These are phyloP conservation scores for Debaryomyces subglobosus DNA, from an alignment of 1,139 yeast genomes.

Conservation along the genomic window DNA sequence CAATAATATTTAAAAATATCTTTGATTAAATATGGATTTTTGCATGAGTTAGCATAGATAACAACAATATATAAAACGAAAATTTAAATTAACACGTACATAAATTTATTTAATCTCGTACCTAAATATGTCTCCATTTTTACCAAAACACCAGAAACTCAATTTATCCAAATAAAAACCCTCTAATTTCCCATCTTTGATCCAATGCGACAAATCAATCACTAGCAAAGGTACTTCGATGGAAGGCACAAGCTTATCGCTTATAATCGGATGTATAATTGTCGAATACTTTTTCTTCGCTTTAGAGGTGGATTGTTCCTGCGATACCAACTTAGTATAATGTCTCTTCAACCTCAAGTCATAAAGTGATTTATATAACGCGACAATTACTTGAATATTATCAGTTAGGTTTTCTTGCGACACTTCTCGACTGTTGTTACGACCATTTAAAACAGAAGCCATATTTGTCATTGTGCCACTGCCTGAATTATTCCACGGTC, in stretches of 20 bases:
- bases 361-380: constrained; percentile 39
- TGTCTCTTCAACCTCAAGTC: constrained; percentile 40
- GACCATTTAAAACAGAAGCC: constrained; percentile 15
- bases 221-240: constrained; percentile 40
- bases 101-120: constrained; percentile 18
- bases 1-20: constrained; percentile 16
- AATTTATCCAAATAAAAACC: constrained; percentile 42
- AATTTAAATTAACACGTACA: neutral
- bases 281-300: constrained; percentile 21
- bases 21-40: neutral
- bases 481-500: constrained; percentile 8
- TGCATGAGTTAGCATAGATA: constrained; percentile 8
- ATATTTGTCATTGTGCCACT: constrained; percentile 14
- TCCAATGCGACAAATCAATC: constrained; percentile 37
- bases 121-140: constrained; percentile 55
- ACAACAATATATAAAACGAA: constrained; percentile 1
- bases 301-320: constrained; percentile 12
- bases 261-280: constrained; percentile 42
- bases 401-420: constrained; percentile 7
- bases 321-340: constrained; percentile 18
- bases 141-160: constrained; percentile 54
- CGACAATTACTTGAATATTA: constrained; percentile 29
- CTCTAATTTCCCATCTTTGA: constrained; percentile 47
- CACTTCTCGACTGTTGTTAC: constrained; percentile 4
- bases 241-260: constrained; percentile 45